Evolutionary conservation across 2,329 filamentous ascomycete genomes (phyloP), one percentile per base, ranked within the genome.

Genomic region (Paraphoma chrysanthemicola): DNA sequence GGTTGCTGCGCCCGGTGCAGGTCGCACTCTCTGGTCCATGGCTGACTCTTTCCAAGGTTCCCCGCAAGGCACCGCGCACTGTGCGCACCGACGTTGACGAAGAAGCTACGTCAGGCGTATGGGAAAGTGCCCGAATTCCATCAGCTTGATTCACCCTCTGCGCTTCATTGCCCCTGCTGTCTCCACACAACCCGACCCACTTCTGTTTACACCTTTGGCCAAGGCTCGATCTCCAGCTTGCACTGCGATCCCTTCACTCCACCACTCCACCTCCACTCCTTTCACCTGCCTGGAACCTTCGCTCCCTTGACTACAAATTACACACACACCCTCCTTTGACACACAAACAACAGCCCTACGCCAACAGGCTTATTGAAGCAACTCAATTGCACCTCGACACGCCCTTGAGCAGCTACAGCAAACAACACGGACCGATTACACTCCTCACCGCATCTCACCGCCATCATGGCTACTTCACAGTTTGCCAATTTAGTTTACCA

Each of bases 191-290:
- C 36, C 28, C 28, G 30, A 18, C 48, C 41, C 60, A 59, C 60
- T 60, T 58, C 63, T 70, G 56, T 59, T 66, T 62, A 63, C 55
- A 44, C 48, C 5, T 54, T 54, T 59, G 61, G 62, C 59, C 59
- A 62, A 53, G 38, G n/a, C 52, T 61, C 68, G 60, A 71, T 69
- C 62, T 60, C 56, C 69, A 70, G 63, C 59, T 50, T 23, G 46
- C 45, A 36, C 57, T 58, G 51, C 68, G 58, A 68, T 72, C 66
- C 45, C 51, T 57, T 62, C 48, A 50, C 54, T 48, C 53, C 51
- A 51, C 28, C 23, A 48, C 59, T 54, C 53, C 49, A 53, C 36
- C 48, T 45, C 43, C 53, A 48, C 44, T 39, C 51, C 41, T 23
- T 31, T 54, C 48, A 41, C 53, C 45, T 48, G 38, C 56, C 66